Conservation (phyloP, 1,284 basidiomycete genomes). For the Trichosporon faecale region DNA sequence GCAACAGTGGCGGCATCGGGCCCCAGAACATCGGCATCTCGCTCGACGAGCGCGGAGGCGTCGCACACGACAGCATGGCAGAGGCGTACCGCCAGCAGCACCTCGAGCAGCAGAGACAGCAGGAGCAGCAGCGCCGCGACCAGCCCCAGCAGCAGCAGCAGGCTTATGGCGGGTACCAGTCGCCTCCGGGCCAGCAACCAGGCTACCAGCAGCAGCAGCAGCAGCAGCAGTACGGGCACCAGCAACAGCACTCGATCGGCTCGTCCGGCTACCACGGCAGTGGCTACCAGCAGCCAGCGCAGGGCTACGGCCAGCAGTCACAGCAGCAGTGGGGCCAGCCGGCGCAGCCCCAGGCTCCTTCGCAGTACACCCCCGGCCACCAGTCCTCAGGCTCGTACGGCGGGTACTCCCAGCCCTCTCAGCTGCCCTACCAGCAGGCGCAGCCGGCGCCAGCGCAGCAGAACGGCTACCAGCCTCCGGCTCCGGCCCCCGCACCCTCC, state of each 20-base stretch:
- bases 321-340: conserved; percentile 18
- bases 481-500: background rate
- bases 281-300: conserved; percentile 4
- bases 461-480: conserved; percentile 6
- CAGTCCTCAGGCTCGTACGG: background rate
- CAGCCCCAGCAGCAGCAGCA: conserved; percentile 33
- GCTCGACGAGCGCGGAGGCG: conserved; percentile 71
- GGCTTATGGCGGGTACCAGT: conserved; percentile 2
- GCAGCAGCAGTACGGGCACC: conserved; percentile 17
- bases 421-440: background rate
- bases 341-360: conserved; percentile 35
- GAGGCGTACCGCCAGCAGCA: conserved; percentile 53
- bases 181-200: conserved; percentile 22
- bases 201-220: conserved; percentile 21
- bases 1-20: conserved; percentile 34
- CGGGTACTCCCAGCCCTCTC: background rate
- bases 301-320: conserved; percentile 19
- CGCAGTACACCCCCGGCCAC: conserved; percentile 44
- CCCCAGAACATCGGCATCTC: conserved; percentile 64
- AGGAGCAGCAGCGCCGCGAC: conserved; percentile 36
- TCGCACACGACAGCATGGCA: conserved; percentile 76
- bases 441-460: background rate
- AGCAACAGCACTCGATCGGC: conserved; percentile 13
- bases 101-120: conserved; percentile 43
- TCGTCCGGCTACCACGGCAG: conserved; percentile 1